phyloP scores from a whole-genome alignment of 345 rosid genomes.

The Odontarrhena argentea region DNA sequence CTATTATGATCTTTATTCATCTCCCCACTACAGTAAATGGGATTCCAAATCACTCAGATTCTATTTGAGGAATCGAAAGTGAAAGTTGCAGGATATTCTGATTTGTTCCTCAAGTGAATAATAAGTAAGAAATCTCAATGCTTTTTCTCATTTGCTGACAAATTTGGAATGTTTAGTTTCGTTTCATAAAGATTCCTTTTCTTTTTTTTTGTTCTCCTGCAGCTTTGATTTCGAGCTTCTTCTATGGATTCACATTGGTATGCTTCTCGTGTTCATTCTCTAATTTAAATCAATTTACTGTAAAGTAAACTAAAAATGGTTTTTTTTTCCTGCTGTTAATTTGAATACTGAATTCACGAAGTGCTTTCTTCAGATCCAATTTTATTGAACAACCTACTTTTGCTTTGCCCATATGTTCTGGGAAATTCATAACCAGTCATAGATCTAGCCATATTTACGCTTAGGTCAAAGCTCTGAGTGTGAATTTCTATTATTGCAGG shows the following conservation, averaged over 20 bases:
- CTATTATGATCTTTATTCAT: slow-evolving; percentile 25
- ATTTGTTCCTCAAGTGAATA: background rate
- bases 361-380: slow-evolving; percentile 24
- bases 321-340: background rate
- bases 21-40: slow-evolving; percentile 9
- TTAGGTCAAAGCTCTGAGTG: slow-evolving; percentile 3
- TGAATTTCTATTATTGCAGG: slow-evolving; percentile 36
- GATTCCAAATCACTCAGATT: slow-evolving; percentile 12
- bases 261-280: slow-evolving; percentile 9
- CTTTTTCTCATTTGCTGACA: slow-evolving; percentile 7
- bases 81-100: slow-evolving; percentile 20
- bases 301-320: background rate
- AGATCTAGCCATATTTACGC: slow-evolving; percentile 22
- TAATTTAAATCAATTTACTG: background rate
- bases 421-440: slow-evolving; percentile 1
- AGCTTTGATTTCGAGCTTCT: slow-evolving; percentile 17
- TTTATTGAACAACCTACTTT: background rate
- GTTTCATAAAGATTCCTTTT: background rate
- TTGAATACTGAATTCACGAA: slow-evolving; percentile 8
- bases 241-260: slow-evolving; percentile 42
- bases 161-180: background rate
- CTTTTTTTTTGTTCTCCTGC: background rate
- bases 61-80: slow-evolving; percentile 34
- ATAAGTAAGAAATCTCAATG: slow-evolving; percentile 26
- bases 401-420: background rate